A percentile compares a stretch with the other conserved stretches of the same genome.
Conservation (phyloP, 352 stramenopile genomes). For the Globisporangium iwayamae region DNA sequence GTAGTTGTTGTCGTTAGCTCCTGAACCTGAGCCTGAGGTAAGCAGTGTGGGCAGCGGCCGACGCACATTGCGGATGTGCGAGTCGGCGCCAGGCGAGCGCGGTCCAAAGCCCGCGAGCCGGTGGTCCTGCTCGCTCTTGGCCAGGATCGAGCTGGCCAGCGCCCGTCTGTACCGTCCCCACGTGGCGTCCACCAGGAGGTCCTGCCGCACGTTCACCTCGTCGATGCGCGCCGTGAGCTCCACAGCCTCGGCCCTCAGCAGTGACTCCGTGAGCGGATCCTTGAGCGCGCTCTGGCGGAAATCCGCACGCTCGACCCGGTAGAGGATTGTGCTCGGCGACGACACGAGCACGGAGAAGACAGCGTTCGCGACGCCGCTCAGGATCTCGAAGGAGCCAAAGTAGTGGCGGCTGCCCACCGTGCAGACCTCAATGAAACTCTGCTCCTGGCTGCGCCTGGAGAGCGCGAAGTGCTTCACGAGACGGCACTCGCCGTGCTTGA, state of each 20-base stretch:
- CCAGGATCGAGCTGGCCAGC: conserved; percentile 33
- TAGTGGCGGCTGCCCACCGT: conserved; percentile 53
- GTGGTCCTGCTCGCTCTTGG: conserved; percentile 35
- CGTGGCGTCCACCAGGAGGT: conserved; percentile 40
- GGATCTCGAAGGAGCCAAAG: conserved; percentile 58
- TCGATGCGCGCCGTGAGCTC: conserved; percentile 39
- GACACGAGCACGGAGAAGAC: conserved; percentile 59
- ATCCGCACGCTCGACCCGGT: conserved; percentile 63
- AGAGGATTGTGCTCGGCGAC: conserved; percentile 54
- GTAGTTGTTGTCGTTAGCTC: background rate
- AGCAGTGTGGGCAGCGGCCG: conserved; percentile 3
- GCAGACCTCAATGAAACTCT: conserved; percentile 54
- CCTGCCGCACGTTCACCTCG: conserved; percentile 32
- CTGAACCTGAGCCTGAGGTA: background rate
- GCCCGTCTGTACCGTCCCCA: conserved; percentile 57
- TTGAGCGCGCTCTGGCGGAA: conserved; percentile 66
- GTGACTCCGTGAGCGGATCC: conserved; percentile 41
- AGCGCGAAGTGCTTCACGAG: conserved; percentile 50
- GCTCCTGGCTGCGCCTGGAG: conserved; percentile 16
- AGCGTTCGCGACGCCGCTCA: conserved; percentile 31
- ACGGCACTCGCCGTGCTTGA: conserved; percentile 61
- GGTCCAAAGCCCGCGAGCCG: conserved; percentile 34
- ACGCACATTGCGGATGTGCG: conserved; percentile 13
- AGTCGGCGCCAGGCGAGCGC: conserved; percentile 19
- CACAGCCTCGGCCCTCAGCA: conserved; percentile 38